Percentiles rank a stretch among this genome's conserved stretches.
Conservation (phyloP, 179 eudicot species). For the Dionaea muscipula region DNA sequence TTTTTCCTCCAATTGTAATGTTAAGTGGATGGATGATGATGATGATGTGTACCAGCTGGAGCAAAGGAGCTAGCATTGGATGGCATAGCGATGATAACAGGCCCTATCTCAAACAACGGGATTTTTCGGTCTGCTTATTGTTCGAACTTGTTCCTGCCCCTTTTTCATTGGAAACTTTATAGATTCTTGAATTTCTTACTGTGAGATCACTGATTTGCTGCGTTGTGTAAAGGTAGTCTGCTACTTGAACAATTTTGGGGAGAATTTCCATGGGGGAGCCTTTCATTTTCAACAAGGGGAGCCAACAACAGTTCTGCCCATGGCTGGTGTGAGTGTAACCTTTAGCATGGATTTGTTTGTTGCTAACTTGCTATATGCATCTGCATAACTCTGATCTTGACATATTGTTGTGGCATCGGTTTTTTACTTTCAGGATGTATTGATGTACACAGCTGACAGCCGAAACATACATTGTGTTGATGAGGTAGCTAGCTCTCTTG, state of each 20-base stretch:
- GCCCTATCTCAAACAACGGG: slow-evolving; percentile 77
- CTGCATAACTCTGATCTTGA: slow-evolving; percentile 4
- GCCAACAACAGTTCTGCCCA: slow-evolving; percentile 49
- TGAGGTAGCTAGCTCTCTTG: slow-evolving; percentile 48
- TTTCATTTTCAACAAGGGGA: slow-evolving; percentile 89
- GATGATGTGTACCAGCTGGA: slow-evolving; percentile 56
- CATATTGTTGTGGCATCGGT: slow-evolving; percentile 4
- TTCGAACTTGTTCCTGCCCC: neutral
- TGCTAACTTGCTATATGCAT: neutral
- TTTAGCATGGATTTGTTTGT: neutral
- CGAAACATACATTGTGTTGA: slow-evolving; percentile 76
- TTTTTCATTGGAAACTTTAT: too few relatives aligned
- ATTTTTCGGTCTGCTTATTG: slow-evolving; percentile 42
- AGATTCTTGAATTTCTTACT: too few relatives aligned
- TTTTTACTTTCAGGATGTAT: slow-evolving; percentile 43
- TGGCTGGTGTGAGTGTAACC: slow-evolving; percentile 63
- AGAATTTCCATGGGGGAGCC: slow-evolving; percentile 67
- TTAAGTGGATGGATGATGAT: too few relatives aligned
- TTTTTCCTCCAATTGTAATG: too few relatives aligned
- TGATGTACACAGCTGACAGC: slow-evolving; percentile 77
- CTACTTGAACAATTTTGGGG: slow-evolving; percentile 60
- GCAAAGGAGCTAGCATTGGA: slow-evolving; percentile 89
- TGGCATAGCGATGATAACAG: slow-evolving; percentile 99
- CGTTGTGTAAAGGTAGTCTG: slow-evolving; percentile 61
- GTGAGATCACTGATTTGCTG: too few relatives aligned